These are phyloP conservation scores for Pseudoturritis turrita DNA, from an alignment of 345 rosid species.

Conservation along the genomic window DNA sequence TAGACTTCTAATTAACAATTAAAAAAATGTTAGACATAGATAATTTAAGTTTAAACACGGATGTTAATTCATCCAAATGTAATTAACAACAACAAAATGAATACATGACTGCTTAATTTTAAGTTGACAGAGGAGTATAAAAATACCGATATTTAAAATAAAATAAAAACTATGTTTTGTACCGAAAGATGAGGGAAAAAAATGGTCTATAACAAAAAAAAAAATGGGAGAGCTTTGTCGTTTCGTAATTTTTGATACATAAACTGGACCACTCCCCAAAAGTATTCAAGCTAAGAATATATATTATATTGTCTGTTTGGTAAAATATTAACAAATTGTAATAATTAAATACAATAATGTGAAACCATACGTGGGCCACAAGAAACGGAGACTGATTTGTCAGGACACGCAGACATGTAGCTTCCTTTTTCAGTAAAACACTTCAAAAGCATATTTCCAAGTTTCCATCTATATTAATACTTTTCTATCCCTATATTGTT, in stretches of 20 bases:
- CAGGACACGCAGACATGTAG: constrained; percentile 14
- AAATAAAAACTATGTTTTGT: neutral
- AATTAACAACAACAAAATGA: too few species aligned
- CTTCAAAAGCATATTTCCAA: constrained; percentile 16
- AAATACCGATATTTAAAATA: neutral
- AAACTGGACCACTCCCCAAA: constrained; percentile 15
- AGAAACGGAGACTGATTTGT: constrained; percentile 24
- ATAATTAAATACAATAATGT: constrained; percentile 13
- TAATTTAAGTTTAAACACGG: too few species aligned
- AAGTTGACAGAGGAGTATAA: neutral
- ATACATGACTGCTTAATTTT: too few species aligned
- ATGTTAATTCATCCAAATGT: too few species aligned
- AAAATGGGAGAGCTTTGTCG: neutral
- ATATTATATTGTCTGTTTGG: neutral
- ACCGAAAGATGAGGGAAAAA: neutral
- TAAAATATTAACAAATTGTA: neutral
- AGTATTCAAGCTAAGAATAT: constrained; percentile 6
- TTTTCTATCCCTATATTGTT: neutral
- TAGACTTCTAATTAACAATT: too few species aligned
- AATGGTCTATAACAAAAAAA: too few species aligned
- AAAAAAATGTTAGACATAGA: too few species aligned
- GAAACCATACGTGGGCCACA: constrained; percentile 27
- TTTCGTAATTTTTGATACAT: neutral
- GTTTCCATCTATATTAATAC: constrained; percentile 1
- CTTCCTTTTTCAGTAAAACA: constrained; percentile 29